Percentiles rank a stretch among this genome's conserved stretches.
These are phyloP conservation scores for Colletotrichum plurivorum DNA, from an alignment of 2,329 filamentous ascomycete genomes.

Conservation along the genomic window DNA sequence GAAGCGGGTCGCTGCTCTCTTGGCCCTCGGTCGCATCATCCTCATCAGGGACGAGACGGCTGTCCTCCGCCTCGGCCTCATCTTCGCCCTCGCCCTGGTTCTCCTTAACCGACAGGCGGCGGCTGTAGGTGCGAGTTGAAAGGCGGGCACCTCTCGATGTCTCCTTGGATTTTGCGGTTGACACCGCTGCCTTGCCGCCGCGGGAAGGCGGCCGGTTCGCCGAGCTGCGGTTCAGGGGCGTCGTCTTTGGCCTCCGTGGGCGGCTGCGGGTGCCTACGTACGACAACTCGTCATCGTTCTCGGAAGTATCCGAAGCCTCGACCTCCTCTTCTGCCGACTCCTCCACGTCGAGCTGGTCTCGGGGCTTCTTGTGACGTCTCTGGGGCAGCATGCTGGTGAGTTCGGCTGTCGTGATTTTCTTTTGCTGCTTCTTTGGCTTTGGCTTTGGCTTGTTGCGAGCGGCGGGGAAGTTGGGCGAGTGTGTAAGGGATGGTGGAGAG, in stretches of 20 bases:
- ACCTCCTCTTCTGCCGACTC: constrained; percentile 63
- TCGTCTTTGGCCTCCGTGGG: constrained; percentile 50
- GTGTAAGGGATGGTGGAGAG: constrained; percentile 76
- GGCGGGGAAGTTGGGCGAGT: constrained; percentile 71
- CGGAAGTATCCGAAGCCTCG: constrained; percentile 62
- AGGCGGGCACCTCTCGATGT: constrained; percentile 43
- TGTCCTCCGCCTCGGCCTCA: constrained; percentile 46
- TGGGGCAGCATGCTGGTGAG: constrained; percentile 69
- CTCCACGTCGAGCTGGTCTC: constrained; percentile 49
- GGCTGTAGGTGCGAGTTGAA: constrained; percentile 63
- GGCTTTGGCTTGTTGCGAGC: constrained; percentile 46
- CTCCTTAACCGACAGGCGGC: constrained; percentile 70
- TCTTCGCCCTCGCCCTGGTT: constrained; percentile 59
- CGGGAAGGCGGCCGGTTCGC: constrained; percentile 43
- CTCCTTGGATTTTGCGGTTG: constrained; percentile 35
- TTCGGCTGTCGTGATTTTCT: constrained; percentile 67
- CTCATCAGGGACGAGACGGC: constrained; percentile 58
- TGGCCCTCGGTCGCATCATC: constrained; percentile 58
- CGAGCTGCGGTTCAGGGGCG: constrained; percentile 47
- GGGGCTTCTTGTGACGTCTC: constrained; percentile 59
- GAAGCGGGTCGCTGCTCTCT: constrained; percentile 44
- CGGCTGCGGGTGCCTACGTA: constrained; percentile 57
- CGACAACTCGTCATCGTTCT: constrained; percentile 71
- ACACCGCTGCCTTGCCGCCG: constrained; percentile 44
- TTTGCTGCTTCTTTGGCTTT: constrained; percentile 32